Conservation (phyloP, 116 monocot species). For the Iris pallida region DNA sequence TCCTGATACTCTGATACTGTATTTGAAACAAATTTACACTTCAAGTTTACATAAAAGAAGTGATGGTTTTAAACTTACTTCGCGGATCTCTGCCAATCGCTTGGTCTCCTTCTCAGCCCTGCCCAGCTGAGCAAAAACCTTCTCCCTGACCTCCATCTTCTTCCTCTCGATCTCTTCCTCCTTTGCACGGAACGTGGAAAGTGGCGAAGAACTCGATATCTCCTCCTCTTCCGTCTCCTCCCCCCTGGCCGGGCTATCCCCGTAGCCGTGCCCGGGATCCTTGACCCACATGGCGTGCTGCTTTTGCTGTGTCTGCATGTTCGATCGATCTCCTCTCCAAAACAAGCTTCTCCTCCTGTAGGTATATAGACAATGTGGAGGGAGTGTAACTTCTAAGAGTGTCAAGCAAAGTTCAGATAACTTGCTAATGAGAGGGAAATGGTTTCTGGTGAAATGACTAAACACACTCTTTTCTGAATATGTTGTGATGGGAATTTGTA, state of each 20-base stretch:
- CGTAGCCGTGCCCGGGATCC: slow-evolving; percentile 16
- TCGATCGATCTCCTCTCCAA: neutral
- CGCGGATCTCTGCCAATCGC: slow-evolving; percentile 58
- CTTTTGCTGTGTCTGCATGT: slow-evolving; percentile 22
- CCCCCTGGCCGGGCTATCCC: slow-evolving; percentile 25
- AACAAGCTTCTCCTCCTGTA: neutral
- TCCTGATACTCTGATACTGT: no score
- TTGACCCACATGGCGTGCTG: slow-evolving; percentile 9
- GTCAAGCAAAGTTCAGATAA: slow-evolving; percentile 8
- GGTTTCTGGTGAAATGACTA: no score
- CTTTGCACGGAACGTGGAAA: slow-evolving; percentile 46
- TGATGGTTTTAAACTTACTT: slow-evolving; percentile 31
- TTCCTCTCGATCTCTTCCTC: slow-evolving; percentile 65
- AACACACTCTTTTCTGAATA: no score
- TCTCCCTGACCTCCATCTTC: slow-evolving; percentile 75
- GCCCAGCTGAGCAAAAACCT: slow-evolving; percentile 71
- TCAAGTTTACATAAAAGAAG: no score
- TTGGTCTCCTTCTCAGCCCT: slow-evolving; percentile 86
- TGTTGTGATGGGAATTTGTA: no score
- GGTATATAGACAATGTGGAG: neutral
- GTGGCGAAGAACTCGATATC: slow-evolving; percentile 49
- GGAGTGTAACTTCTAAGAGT: neutral
- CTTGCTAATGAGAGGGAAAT: no score
- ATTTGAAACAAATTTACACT: no score
- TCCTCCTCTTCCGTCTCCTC: slow-evolving; percentile 42